Evolutionary conservation across 2,329 filamentous ascomycete genomes (phyloP), one percentile per base, ranked within the genome.

Genomic region (Sphaceloma murrayae): DNA sequence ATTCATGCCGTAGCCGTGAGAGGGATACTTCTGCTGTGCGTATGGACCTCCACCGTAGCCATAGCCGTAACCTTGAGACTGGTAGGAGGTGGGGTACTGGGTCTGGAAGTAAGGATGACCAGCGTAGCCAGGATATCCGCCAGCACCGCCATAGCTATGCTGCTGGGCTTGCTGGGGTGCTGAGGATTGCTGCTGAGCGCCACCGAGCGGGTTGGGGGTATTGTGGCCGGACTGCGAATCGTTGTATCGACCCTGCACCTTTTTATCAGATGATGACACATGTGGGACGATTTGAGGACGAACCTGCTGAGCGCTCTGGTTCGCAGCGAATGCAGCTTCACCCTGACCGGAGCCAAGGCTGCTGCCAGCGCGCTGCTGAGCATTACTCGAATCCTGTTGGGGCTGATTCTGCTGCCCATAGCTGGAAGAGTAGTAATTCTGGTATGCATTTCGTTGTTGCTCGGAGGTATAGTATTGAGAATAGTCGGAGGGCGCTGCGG

Each of bases 171-270:
- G 72, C 49, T 73, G 69, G 39, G 49, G 46, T 5, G 52, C 47
- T 14, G 66, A 67, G 45, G 66, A 64, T 51, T 75, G 73, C 48
- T 74, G 71, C 48, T 74, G 72, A 43, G 64, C 68, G 48, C 72
- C 72, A 48, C 76, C 62, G 30, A 80, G 73, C 19, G 88, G 87
- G 67, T 93, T 91, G 26, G 89, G 88, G 2, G 88, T 95, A 56
- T 82, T 89, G 62, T 91, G 82, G 33, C 87, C 89, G 60, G 86
- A 94, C 57, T 87, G 84, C 49, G 76, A 74, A 45, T 94, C 86
- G 50, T 77, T 74, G 56, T 80, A 81, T 53, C 80, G 82, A 60
- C 78, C 84, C 61, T 88, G 85, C 29, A 82, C 78, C 60, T 86
- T 87, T 73, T 52, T 36, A 51, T 49, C 46, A 48, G 45, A 49